Evolutionary conservation across 139 green algal genomes (phyloP), one percentile per base, ranked within the genome.

Genomic region (Deuterostichococcus epilithicus): DNA sequence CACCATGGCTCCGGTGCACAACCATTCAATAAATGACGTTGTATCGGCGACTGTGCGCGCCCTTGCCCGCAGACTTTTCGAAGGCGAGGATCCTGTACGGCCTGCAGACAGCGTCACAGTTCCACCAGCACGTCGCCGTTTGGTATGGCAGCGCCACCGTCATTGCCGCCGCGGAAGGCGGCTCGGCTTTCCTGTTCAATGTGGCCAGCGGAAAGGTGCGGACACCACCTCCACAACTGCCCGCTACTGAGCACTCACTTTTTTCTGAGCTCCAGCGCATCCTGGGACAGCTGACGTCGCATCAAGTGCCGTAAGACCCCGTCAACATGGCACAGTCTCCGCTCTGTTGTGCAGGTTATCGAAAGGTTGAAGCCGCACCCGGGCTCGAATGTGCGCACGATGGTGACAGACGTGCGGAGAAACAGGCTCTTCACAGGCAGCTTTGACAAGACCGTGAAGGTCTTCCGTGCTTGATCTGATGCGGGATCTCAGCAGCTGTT

Each of bases 371-470:
- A 60, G 2, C 82, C 77, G 0, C 87, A 91, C 76, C 4, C 35
- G 25, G 72, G 78, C 45, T 77, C 85, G 34, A 91, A 90, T 58
- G 75, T 92, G 39, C 77, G 89, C 0, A 75, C 80, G 45, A 26
- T 93, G 60, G 42, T 79, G 36, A 88, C 85, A 65, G 84, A 92
- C 60, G 38, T 59, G 0, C 5, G 22, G 8, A 59, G 71, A 35
- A 88, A 89, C 76, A 66, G 83, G 65, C 80, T 93, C n/a, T 77
- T 81, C 13, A 90, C 87, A 1, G 82, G 78, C 68, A 83, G 73
- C 68, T 92, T 91, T 75, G 89, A 93, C 75, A 85, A 85, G 39
- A 85, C 74, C 3, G 65, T 90, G 22, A 86, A 86, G 63, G 30
- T 91, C 47, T 81, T 67, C 20, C n/a, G n/a, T n/a, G n/a, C n/a